Base-by-base conservation (phyloP, 1,284 basidiomycete species). In the Pyrrhoderma lamaoense region DNA sequence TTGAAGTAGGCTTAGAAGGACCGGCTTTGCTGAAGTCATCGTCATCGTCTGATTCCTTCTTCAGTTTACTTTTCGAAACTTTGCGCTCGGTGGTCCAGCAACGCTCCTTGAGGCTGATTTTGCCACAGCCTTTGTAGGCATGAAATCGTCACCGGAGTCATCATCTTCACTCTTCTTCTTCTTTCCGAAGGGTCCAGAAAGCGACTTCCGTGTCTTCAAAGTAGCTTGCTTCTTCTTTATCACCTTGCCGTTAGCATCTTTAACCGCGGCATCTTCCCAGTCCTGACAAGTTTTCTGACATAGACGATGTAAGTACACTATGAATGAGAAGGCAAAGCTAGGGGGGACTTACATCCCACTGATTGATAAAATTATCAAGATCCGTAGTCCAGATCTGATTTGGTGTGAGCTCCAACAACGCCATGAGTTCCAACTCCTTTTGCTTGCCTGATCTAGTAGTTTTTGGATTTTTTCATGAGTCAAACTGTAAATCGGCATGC, bases 381-480 rank as follows among this genome's bases (percentile, higher is more conserved):
- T 99, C 96, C 11, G 76, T 74, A 62, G 90, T 89, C 96, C 96
- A 99, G 57, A 99, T 74, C 59, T 89, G 80, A 58, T 83, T 82
- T 0, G 93, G 90, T 1, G 82, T 81, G 53, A 85, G 81, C 59
- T 85, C 80, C 36, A 98, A 81, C 38, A 99, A 73, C 7, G 68
- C 71, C 34, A 93, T 73, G 38, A 99, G 75, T 65, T 98, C 93
- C 2, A 67, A 63, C 68, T 97, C 92, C 68, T 95, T 96, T 53
- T 80, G 80, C 44, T 79, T 79, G 87, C 85, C 73, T 94, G 89
- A 59, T 80, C 76, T 27, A 83, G 72, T 5, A 99, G 78, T 71
- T 82, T 93, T 53, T 88, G 87, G 56, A 98, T 93, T 86, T 89
- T 95, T 70, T 99, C 95, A 59, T 79, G 83, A 1, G 96, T 99